A percentile compares a stretch with the other conserved stretches of the same genome.
Conservation (phyloP, 345 rosid species). For the Euphorbia lathyris region DNA sequence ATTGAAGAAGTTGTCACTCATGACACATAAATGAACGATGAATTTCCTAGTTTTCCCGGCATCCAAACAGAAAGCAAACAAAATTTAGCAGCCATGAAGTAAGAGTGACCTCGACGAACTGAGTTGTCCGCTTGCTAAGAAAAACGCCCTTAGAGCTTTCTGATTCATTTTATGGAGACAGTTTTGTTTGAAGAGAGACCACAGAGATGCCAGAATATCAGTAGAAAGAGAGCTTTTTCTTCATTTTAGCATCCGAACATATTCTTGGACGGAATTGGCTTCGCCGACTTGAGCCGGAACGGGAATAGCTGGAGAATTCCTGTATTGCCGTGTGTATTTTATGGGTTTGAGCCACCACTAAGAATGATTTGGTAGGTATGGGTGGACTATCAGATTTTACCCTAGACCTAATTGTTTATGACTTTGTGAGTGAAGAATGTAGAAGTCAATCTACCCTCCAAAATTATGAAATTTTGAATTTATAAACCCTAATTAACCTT, state of each 20-base stretch:
- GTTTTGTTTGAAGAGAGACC: neutral
- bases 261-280: neutral
- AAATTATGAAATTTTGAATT: no score
- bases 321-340: neutral
- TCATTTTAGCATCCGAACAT: neutral
- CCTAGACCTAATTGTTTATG: no score
- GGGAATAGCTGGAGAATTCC: neutral
- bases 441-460: neutral
- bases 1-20: no score
- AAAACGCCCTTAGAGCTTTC: neutral
- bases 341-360: neutral
- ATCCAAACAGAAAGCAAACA: slow-evolving; percentile 7
- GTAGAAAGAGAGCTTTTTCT: neutral
- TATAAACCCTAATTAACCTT: no score
- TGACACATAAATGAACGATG: neutral
- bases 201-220: neutral
- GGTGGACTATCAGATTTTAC: no score
- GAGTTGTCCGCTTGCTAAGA: neutral
- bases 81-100: neutral
- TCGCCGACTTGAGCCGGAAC: neutral
- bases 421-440: no score
- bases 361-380: no score
- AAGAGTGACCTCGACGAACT: slow-evolving; percentile 6
- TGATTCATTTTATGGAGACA: slow-evolving; percentile 17
- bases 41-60: neutral